Percentiles rank a stretch among this genome's conserved stretches.
These are phyloP conservation scores for Suhomyces faveliae DNA, from an alignment of 805 yeast genomes.

Conservation along the genomic window DNA sequence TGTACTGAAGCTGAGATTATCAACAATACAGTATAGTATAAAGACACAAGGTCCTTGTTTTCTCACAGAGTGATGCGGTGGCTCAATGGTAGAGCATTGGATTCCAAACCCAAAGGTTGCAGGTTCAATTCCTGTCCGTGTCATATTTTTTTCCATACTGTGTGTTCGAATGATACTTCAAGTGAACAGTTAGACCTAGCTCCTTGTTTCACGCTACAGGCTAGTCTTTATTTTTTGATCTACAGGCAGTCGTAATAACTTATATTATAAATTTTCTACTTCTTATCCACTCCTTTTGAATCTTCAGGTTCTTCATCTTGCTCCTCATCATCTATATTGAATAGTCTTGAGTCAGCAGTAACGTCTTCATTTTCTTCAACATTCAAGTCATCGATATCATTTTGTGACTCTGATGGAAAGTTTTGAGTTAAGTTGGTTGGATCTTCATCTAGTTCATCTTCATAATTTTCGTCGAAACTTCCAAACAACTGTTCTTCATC, in stretches of 20 bases:
- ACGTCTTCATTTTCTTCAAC: conserved; percentile 6
- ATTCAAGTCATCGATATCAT: conserved; percentile 15
- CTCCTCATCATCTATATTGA: conserved; percentile 29
- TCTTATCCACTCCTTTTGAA: not conserved
- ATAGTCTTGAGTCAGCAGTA: conserved; percentile 25
- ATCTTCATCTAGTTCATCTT: conserved; percentile 37
- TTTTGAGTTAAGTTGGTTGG: conserved; percentile 15
- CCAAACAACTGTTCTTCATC: conserved; percentile 44
- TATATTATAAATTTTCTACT: not conserved
- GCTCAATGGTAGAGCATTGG: conserved; percentile 24
- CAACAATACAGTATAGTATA: too few relatives aligned
- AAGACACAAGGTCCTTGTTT: too few relatives aligned
- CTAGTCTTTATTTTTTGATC: too few relatives aligned
- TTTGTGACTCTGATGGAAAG: conserved; percentile 19
- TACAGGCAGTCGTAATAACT: not conserved
- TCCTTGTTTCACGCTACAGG: too few relatives aligned
- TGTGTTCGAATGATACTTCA: too few relatives aligned
- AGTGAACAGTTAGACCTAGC: too few relatives aligned
- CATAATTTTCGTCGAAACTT: conserved; percentile 38
- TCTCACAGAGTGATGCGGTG: conserved; percentile 23
- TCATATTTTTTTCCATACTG: conserved; percentile 10
- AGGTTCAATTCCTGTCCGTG: conserved; percentile 25
- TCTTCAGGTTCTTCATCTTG: conserved; percentile 15
- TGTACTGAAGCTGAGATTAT: too few relatives aligned
- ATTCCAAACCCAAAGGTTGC: conserved; percentile 22